Conservation (phyloP, 768 basidiomycete species). For the Candolleomyces aberdarensis region DNA sequence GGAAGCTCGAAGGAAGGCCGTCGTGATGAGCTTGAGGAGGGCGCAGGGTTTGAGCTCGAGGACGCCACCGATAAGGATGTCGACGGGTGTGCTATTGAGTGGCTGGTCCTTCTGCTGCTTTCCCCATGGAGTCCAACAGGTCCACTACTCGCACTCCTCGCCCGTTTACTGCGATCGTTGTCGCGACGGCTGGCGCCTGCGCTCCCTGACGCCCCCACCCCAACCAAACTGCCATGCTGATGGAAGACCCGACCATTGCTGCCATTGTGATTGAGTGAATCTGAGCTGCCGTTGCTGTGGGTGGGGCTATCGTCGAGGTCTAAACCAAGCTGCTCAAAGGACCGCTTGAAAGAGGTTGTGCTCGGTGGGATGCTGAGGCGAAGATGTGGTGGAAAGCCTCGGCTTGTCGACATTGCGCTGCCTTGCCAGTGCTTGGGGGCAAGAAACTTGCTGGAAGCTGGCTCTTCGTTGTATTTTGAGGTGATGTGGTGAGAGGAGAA, state of each 20-base stretch:
- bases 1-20: slow-evolving; percentile 1
- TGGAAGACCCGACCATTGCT: slow-evolving; percentile 23
- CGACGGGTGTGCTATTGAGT: slow-evolving; percentile 34
- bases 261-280: slow-evolving; percentile 9
- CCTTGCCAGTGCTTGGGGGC: neutral
- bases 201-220: slow-evolving; percentile 13
- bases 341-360: slow-evolving; percentile 57
- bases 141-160: slow-evolving; percentile 50
- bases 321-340: slow-evolving; percentile 57
- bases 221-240: neutral
- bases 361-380: slow-evolving; percentile 48
- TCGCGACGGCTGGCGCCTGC: slow-evolving; percentile 28
- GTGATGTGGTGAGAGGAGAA: too few species aligned
- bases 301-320: slow-evolving; percentile 47
- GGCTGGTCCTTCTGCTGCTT: slow-evolving; percentile 9
- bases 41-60: slow-evolving; percentile 1
- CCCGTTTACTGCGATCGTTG: slow-evolving; percentile 55
- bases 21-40: neutral
- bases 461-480: too few species aligned
- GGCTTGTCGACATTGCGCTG: neutral
- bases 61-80: slow-evolving; percentile 17
- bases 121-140: slow-evolving; percentile 34
- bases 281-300: neutral
- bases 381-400: slow-evolving; percentile 44
- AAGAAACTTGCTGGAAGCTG: too few species aligned